phyloP scores from a whole-genome alignment of 495 filamentous ascomycete species.

The Clohesyomyces aquaticus region DNA sequence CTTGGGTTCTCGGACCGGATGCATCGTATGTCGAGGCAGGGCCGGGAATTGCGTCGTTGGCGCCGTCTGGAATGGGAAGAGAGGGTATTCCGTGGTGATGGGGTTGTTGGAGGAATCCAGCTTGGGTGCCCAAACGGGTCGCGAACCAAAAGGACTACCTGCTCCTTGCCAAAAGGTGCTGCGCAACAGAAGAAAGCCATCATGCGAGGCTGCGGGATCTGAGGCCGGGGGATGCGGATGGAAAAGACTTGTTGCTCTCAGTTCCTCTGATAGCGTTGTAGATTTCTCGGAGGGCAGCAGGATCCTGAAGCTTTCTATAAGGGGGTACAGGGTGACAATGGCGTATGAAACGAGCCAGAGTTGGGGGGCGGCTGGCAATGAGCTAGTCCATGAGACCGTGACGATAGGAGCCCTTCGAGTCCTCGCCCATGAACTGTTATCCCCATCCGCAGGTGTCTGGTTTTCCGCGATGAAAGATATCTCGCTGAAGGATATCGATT shows the following conservation, averaged over 20 bases:
- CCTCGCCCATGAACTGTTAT: constrained; percentile 56
- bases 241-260: constrained; percentile 53
- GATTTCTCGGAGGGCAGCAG: constrained; percentile 46
- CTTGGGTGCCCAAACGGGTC: constrained; percentile 59
- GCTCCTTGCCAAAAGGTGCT: constrained; percentile 71
- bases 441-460: constrained; percentile 39
- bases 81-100: constrained; percentile 53
- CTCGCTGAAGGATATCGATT: constrained; percentile 22
- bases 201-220: constrained; percentile 50
- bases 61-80: constrained; percentile 59
- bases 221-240: constrained; percentile 57
- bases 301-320: constrained; percentile 59
- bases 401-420: constrained; percentile 49
- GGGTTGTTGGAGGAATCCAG: constrained; percentile 50
- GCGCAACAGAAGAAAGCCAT: constrained; percentile 50
- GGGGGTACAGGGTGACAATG: constrained; percentile 58
- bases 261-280: constrained; percentile 42
- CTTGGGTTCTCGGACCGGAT: constrained; percentile 65
- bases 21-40: constrained; percentile 54
- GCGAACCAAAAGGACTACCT: constrained; percentile 64
- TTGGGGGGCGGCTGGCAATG: constrained; percentile 58
- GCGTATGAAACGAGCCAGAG: constrained; percentile 67
- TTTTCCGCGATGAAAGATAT: constrained; percentile 20
- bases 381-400: constrained; percentile 49
- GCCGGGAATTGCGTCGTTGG: constrained; percentile 59